Conservation (phyloP, 2,329 filamentous ascomycete species). For the Aspergillus pseudoterreus region DNA sequence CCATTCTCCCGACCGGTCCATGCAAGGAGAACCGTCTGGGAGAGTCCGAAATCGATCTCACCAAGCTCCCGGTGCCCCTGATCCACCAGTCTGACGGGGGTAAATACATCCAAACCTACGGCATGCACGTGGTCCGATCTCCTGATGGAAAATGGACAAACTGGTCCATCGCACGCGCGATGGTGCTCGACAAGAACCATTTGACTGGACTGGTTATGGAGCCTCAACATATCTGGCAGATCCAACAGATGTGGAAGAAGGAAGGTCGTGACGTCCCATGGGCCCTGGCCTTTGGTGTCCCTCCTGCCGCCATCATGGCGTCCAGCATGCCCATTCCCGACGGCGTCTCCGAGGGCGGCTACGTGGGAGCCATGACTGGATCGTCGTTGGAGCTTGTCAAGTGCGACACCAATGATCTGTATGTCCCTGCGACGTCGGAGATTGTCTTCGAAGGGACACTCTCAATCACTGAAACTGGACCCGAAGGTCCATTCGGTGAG, state of each 20-base stretch:
- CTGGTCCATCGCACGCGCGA: constrained; percentile 39
- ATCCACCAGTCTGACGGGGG: constrained; percentile 48
- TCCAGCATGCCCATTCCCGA: constrained; percentile 49
- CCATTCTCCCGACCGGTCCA: constrained; percentile 34
- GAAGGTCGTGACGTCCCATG: constrained; percentile 46
- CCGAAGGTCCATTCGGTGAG: constrained; percentile 52
- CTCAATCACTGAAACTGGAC: constrained; percentile 41
- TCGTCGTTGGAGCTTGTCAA: constrained; percentile 45
- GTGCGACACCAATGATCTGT: constrained; percentile 50
- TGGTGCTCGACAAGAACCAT: constrained; percentile 45
- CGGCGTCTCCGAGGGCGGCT: constrained; percentile 47
- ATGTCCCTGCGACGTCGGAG: constrained; percentile 49
- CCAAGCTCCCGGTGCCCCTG: constrained; percentile 39
- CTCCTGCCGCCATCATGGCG: constrained; percentile 49
- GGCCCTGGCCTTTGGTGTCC: constrained; percentile 48
- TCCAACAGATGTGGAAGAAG: constrained; percentile 47
- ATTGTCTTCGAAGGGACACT: constrained; percentile 51
- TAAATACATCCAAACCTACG: constrained; percentile 50
- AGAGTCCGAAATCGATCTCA: constrained; percentile 43
- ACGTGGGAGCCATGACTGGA: constrained; percentile 48
- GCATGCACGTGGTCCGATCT: constrained; percentile 47
- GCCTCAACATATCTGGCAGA: constrained; percentile 48
- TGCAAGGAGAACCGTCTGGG: constrained; percentile 43
- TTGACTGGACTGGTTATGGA: constrained; percentile 42
- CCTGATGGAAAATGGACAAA: constrained; percentile 47